Evolutionary conservation across 306 rosid species (phyloP).

Genomic region (Acacia crassicarpa): DNA sequence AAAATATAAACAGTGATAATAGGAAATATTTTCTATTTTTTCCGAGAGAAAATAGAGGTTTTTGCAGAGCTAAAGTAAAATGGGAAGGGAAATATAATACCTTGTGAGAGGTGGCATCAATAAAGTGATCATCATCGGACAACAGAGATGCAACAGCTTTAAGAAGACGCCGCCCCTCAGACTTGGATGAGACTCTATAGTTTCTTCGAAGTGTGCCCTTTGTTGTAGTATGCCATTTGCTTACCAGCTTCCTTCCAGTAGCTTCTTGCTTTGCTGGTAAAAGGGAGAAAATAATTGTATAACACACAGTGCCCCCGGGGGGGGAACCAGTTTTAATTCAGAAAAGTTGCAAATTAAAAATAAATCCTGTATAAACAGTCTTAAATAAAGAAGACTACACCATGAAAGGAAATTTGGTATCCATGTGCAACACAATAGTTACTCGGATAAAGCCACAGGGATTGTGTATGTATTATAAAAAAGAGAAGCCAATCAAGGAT

Average conservation of each 20-base stretch:
- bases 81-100: conserved; percentile 37
- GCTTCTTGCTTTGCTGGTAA: conserved; percentile 41
- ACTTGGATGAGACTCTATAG: conserved; percentile 78
- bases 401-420: background rate
- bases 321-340: background rate
- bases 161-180: conserved; percentile 77
- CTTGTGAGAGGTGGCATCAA: conserved; percentile 96
- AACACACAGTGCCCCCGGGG: background rate
- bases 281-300: conserved; percentile 15
- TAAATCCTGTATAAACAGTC: background rate
- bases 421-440: background rate
- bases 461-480: background rate
- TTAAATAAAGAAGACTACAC: background rate
- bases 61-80: background rate
- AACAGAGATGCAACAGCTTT: conserved; percentile 84
- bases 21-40: background rate
- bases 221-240: conserved; percentile 98
- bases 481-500: conserved; percentile 13
- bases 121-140: conserved; percentile 86
- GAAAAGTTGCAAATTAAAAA: background rate
- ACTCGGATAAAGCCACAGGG: background rate
- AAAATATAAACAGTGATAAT: background rate
- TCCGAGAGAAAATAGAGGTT: too few species aligned
- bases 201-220: conserved; percentile 94
- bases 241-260: conserved; percentile 57